Evolutionary conservation across 352 stramenopile species (phyloP).

Genomic region (Pythium pyrilobum): DNA sequence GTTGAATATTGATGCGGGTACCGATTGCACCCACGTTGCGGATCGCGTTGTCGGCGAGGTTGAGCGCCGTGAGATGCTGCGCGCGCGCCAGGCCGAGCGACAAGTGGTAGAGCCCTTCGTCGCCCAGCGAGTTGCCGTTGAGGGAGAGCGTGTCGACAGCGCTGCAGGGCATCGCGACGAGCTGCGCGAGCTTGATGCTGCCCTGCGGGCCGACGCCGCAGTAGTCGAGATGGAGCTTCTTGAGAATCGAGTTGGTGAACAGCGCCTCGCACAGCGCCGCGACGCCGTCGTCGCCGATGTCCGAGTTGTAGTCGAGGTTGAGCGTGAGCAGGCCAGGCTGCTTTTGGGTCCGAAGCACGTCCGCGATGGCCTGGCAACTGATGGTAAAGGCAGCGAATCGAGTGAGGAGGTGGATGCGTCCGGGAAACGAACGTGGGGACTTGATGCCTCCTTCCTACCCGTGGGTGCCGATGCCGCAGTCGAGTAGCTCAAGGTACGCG

Average conservation of each 20-base stretch:
- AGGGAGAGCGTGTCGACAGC: constrained; percentile 56
- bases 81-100: constrained; percentile 64
- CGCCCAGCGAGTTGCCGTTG: constrained; percentile 49
- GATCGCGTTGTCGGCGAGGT: constrained; percentile 76
- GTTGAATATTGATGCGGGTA: too few species aligned
- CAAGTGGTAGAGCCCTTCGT: constrained; percentile 61
- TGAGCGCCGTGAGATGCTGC: constrained; percentile 50
- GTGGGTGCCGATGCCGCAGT: constrained; percentile 61
- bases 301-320: constrained; percentile 70
- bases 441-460: constrained; percentile 20
- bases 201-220: constrained; percentile 39
- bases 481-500: constrained; percentile 71
- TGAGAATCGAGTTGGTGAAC: constrained; percentile 61
- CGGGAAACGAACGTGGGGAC: neutral
- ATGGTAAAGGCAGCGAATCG: neutral
- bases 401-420: too few species aligned
- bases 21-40: constrained; percentile 40
- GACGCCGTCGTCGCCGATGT: constrained; percentile 51
- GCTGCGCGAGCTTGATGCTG: constrained; percentile 65
- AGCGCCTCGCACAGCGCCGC: constrained; percentile 54
- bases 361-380: constrained; percentile 53
- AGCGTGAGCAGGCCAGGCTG: constrained; percentile 60
- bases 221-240: constrained; percentile 80
- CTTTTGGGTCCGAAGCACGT: constrained; percentile 44
- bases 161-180: constrained; percentile 52